Evolutionary conservation across 2,329 filamentous ascomycete species (phyloP).

Genomic region (Tympanopsis confertula): DNA sequence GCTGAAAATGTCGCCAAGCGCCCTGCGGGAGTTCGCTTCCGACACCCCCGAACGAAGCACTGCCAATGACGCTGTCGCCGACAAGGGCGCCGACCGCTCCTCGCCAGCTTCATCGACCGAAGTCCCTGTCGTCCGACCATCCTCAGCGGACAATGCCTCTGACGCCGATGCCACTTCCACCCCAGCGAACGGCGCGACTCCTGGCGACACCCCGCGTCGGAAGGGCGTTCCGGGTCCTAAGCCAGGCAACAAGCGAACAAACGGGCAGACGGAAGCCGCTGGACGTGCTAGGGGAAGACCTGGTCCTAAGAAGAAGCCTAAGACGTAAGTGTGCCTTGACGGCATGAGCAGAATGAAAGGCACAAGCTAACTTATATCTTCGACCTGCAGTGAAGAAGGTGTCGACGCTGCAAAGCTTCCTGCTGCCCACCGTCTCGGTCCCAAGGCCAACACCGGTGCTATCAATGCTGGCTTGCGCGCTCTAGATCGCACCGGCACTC

Average conservation of each 20-base stretch:
- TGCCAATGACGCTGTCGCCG: background rate
- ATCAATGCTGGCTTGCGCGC: constrained; percentile 60
- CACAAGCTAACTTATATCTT: background rate
- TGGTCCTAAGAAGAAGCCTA: background rate
- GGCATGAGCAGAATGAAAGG: background rate
- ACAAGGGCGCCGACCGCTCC: background rate
- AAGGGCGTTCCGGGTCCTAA: background rate
- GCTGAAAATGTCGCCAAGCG: background rate
- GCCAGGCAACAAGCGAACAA: background rate
- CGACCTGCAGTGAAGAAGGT: constrained; percentile 1
- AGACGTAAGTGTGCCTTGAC: background rate
- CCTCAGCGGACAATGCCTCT: background rate
- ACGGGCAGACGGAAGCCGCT: background rate
- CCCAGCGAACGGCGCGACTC: background rate
- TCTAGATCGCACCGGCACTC: constrained; percentile 52
- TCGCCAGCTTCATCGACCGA: background rate
- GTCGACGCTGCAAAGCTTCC: background rate
- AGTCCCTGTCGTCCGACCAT: background rate
- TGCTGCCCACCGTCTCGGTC: constrained; percentile 30
- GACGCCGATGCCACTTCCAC: background rate
- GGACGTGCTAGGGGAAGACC: background rate
- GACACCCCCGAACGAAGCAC: background rate
- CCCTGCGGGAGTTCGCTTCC: background rate
- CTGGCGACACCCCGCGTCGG: background rate
- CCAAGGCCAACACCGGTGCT: constrained; percentile 58